Base-by-base conservation (phyloP, 164 flowering plant genomes). In the Aristolochia fimbriata region DNA sequence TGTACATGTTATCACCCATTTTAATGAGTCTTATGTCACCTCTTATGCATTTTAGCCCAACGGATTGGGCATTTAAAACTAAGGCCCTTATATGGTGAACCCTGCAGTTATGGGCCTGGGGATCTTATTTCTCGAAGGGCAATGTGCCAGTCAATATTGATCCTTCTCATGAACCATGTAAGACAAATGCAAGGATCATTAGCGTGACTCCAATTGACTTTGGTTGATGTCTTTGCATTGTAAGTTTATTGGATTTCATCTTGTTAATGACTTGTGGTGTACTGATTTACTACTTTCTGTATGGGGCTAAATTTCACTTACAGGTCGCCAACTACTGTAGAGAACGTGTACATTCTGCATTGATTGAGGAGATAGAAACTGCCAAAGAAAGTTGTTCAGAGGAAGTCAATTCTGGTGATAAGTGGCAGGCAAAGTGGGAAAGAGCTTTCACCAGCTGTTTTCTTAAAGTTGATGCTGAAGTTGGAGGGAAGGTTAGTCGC, bases 311-410 rank as follows among this genome's bases (percentile, higher is more conserved):
- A 37, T 58, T 10, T 33, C 19, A 47, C 59, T 17, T 61, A 48
- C 55, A 89, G 96, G 96, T 89, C 65, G 88, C 96, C 43, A 75
- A 83, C 52, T 88, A 84, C 59, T 86, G 96, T 58, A 74, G 77
- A 6, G 82, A 84, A 25, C 83, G 81, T n/a, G 15, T 89, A 21
- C 96, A 89, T 73, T 55, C 71, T 37, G 94, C 86, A 57, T 69
- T 89, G 59, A 72, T 70, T 1, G 87, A 86, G 75, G 93, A 88
- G 70, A 63, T 86, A 19, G 78, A 68, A 63, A 47, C 25, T 8
- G 33, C 65, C 15, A 76, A 78, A 60, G 71, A 66, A 16, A 65
- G 59, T 24, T 52, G 4, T 47, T 64, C 21, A 23, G 47, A n/a
- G 80, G 73, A 23, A 13, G 27, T 52, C 57, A 67, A 23, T 25